Evolutionary conservation across 495 filamentous ascomycete species (phyloP), one percentile per base, ranked within the genome.

Genomic region (Chaetomium tenue): DNA sequence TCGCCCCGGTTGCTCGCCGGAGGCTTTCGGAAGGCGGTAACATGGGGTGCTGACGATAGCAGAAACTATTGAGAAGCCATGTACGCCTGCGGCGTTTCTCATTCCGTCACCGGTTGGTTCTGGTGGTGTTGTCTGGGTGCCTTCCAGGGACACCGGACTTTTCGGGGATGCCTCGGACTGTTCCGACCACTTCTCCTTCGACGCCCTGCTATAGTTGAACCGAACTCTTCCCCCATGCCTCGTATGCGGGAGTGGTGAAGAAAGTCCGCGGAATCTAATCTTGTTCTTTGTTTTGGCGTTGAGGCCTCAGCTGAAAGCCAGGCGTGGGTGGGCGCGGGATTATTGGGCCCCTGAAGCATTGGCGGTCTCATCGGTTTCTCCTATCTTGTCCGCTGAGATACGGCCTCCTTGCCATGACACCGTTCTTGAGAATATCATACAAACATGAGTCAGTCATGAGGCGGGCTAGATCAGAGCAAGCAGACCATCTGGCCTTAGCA

Each of bases 151-250:
- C 39, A 46, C 7, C 18, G 3, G 40, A 11, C 44, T 22, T 22
- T 22, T 22, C 44, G n/a, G 44, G 16, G 44, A 22, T 47, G 44
- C 23, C 6, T 44, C 40, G 40, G 40, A 6, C 40, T 44, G 40
- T 26, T n/a, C 22, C 25, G 22, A 26, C 9, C n/a, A 26, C 28
- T 23, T 26, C 9, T 2, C 48, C 23, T 4, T 51, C 37, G 22
- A 58, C 37, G 55, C 55, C 55, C 53, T 39, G 53, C 20, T 58
- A 3, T 42, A 22, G 33, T 58, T 42, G 12, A 58, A 37, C 37
- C 39, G 20, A 42, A 33, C 16, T 18, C 53, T 23, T 56, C 16
- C 18, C 42, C 12, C 37, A 9, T 23, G 37, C 20, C 5, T 37
- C 3, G 33, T 37, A 25, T 1, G 40, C 5, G 40, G 15, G 40